phyloP scores from a whole-genome alignment of 2,329 filamentous ascomycete genomes.

The Aspergillus latus region DNA sequence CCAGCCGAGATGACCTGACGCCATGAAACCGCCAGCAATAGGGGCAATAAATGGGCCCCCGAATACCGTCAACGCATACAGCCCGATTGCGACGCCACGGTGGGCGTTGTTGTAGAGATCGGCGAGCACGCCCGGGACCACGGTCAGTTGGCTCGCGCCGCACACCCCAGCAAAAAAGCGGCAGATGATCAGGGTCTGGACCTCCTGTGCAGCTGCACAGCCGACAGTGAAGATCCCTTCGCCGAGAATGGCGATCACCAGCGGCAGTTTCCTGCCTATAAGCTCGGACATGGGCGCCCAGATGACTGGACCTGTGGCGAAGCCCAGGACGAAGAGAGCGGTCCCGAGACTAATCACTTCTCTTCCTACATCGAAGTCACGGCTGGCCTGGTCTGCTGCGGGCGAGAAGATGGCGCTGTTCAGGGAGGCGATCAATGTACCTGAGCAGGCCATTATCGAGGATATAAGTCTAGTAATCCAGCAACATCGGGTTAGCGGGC shows the following conservation, averaged over 20 bases:
- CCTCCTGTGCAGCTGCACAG: slow-evolving; percentile 39
- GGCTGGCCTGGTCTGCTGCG: slow-evolving; percentile 58
- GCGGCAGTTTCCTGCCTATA: slow-evolving; percentile 54
- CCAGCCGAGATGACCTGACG: slow-evolving; percentile 47
- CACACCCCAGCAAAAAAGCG: slow-evolving; percentile 48
- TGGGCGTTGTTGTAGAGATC: slow-evolving; percentile 50
- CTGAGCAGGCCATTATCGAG: neutral
- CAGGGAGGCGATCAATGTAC: slow-evolving; percentile 51
- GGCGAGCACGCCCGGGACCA: slow-evolving; percentile 43
- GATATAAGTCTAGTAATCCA: neutral
- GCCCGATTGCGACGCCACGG: slow-evolving; percentile 38
- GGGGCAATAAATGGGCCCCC: slow-evolving; percentile 53
- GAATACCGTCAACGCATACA: slow-evolving; percentile 54
- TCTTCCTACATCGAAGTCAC: slow-evolving; percentile 42
- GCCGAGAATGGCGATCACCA: slow-evolving; percentile 42
- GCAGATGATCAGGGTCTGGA: slow-evolving; percentile 39
- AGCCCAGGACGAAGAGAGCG: slow-evolving; percentile 49
- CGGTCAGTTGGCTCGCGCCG: slow-evolving; percentile 42
- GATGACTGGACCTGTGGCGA: slow-evolving; percentile 54
- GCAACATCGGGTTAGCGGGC: neutral
- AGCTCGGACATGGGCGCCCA: slow-evolving; percentile 55
- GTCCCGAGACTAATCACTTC: slow-evolving; percentile 46
- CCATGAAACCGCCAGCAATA: slow-evolving; percentile 50
- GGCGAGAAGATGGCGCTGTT: slow-evolving; percentile 65
- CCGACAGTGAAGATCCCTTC: slow-evolving; percentile 46